Conservation (phyloP, 1,284 basidiomycete species). For the Tremellales sp. region DNA sequence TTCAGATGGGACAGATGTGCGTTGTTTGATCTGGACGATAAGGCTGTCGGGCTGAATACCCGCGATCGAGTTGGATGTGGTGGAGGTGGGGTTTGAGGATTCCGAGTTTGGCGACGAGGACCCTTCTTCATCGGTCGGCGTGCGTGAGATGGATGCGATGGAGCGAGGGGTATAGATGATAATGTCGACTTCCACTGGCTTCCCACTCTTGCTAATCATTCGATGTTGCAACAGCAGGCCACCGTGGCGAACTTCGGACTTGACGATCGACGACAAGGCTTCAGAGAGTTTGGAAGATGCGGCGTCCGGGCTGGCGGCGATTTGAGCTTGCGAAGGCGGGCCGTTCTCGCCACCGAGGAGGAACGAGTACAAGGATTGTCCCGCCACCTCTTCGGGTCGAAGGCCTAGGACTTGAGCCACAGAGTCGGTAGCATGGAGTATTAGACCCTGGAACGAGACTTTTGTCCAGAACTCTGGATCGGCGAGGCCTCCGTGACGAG, state of each 20-base stretch:
- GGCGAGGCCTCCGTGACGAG: constrained; percentile 53
- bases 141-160: neutral
- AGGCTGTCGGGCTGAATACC: constrained; percentile 21
- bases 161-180: constrained; percentile 32
- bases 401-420: constrained; percentile 32
- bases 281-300: constrained; percentile 25
- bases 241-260: constrained; percentile 9
- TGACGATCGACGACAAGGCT: constrained; percentile 19
- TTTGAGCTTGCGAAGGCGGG: constrained; percentile 12
- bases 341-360: constrained; percentile 36
- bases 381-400: constrained; percentile 33
- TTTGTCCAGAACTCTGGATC: constrained; percentile 42
- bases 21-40: constrained; percentile 32
- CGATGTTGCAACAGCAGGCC: constrained; percentile 27
- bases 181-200: constrained; percentile 26
- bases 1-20: constrained; percentile 5
- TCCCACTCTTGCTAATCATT: constrained; percentile 25
- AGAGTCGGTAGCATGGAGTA: constrained; percentile 35
- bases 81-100: constrained; percentile 10
- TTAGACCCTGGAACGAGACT: constrained; percentile 40
- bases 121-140: constrained; percentile 2
- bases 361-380: constrained; percentile 39
- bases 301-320: constrained; percentile 23
- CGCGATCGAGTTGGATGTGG: neutral
- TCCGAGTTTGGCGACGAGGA: constrained; percentile 7